Percentiles rank a stretch among this genome's conserved stretches.
Conservation (phyloP, 306 rosid species). For the Medicago arabica region DNA sequence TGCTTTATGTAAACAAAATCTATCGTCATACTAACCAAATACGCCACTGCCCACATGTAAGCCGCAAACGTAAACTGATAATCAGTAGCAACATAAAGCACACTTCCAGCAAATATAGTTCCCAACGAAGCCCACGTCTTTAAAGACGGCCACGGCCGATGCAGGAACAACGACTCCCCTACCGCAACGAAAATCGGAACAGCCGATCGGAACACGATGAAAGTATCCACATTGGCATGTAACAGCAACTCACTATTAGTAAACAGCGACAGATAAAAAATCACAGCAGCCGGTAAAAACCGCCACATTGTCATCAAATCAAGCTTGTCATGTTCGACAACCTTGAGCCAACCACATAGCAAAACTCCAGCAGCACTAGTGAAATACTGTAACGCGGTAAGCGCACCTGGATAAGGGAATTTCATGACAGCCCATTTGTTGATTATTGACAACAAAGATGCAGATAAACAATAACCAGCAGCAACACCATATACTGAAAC, state of each 20-base stretch:
- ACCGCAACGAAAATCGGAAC: constrained; percentile 87
- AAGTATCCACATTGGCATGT: constrained; percentile 91
- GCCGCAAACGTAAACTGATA: constrained; percentile 83
- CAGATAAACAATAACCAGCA: constrained; percentile 87
- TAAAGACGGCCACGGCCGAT: constrained; percentile 76
- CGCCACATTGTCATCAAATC: constrained; percentile 77
- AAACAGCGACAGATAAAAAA: constrained; percentile 82
- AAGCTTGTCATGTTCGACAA: constrained; percentile 66
- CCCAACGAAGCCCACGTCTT: constrained; percentile 76
- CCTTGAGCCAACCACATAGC: constrained; percentile 59
- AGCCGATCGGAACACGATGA: constrained; percentile 77
- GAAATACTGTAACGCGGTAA: constrained; percentile 85
- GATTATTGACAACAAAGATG: constrained; percentile 85
- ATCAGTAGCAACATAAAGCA: constrained; percentile 77
- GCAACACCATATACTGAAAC: constrained; percentile 78
- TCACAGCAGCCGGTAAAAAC: constrained; percentile 79
- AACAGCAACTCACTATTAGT: constrained; percentile 86
- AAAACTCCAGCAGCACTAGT: constrained; percentile 83
- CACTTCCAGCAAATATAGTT: constrained; percentile 76
- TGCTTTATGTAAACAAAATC: constrained; percentile 91
- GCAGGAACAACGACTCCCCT: constrained; percentile 79
- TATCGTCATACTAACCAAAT: constrained; percentile 78
- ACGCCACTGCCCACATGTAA: constrained; percentile 79
- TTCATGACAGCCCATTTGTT: constrained; percentile 95
- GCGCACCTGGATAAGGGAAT: constrained; percentile 91